phyloP scores from a whole-genome alignment of 352 stramenopile genomes.

The Globisporangium middletonii region DNA sequence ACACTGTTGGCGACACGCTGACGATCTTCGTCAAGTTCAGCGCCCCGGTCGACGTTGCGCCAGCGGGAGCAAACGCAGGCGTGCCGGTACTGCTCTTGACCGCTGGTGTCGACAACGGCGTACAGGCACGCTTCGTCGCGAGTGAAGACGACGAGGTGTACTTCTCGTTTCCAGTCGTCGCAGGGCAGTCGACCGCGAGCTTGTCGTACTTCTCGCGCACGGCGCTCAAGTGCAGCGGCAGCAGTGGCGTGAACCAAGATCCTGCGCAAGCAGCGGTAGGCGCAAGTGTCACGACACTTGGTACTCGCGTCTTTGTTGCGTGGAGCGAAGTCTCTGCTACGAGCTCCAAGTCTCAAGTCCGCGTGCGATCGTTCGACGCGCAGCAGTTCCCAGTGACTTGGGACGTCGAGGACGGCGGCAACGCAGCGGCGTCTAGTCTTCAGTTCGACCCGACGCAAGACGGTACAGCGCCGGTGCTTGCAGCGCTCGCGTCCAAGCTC shows the following conservation, averaged over 20 bases:
- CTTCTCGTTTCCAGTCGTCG: conserved; percentile 40
- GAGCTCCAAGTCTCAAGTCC: conserved; percentile 27
- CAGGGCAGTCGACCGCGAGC: conserved; percentile 32
- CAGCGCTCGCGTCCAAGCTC: conserved; percentile 21
- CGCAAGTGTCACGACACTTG: conserved; percentile 21
- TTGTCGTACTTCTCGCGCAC: conserved; percentile 35
- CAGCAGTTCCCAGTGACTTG: conserved; percentile 25
- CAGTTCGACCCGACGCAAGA: conserved; percentile 41
- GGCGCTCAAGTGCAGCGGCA: conserved; percentile 36
- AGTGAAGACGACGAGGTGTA: conserved; percentile 38
- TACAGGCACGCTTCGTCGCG: conserved; percentile 22
- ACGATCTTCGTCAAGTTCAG: conserved; percentile 35
- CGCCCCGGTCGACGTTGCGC: conserved; percentile 22
- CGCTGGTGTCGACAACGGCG: conserved; percentile 20
- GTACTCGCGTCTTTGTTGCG: conserved; percentile 27
- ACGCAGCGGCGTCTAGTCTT: conserved; percentile 16
- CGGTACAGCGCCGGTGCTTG: conserved; percentile 24
- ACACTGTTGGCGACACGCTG: conserved; percentile 52
- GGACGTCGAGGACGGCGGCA: conserved; percentile 38
- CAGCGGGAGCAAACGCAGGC: conserved; percentile 12
- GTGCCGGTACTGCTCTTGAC: conserved; percentile 36
- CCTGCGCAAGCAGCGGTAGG: conserved; percentile 17
- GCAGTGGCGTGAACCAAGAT: conserved; percentile 44
- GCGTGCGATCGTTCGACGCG: conserved; percentile 35
- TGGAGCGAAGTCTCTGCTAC: conserved; percentile 39